Percentiles rank a stretch among this genome's conserved stretches.
phyloP scores from a whole-genome alignment of 768 basidiomycete species.

The Favolaschia claudopus region DNA sequence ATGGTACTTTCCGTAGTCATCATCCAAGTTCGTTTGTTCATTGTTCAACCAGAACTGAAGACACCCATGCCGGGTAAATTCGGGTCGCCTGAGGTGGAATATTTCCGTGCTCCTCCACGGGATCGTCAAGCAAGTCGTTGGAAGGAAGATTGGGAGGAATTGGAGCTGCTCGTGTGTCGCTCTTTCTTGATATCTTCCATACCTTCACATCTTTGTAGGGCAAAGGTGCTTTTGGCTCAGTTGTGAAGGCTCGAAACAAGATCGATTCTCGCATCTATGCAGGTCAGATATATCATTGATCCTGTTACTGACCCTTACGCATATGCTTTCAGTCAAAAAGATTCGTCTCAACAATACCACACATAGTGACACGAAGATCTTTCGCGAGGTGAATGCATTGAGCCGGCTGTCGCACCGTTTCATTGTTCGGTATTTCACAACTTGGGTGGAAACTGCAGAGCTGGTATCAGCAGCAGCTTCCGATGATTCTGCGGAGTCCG shows the following conservation, averaged over 20 bases:
- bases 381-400: conserved; percentile 90
- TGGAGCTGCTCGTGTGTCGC: conserved; percentile 77
- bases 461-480: conserved; percentile 58
- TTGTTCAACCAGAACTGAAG: conserved; percentile 44
- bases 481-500: conserved; percentile 55
- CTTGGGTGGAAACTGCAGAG: conserved; percentile 84
- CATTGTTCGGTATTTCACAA: conserved; percentile 92
- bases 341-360: conserved; percentile 78
- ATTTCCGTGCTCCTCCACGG: conserved; percentile 54
- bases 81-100: conserved; percentile 74
- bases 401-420: conserved; percentile 87
- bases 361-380: conserved; percentile 87
- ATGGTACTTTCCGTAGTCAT: conserved; percentile 26
- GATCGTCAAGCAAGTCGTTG: conserved; percentile 76
- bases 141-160: conserved; percentile 94
- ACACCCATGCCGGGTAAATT: conserved; percentile 57
- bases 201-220: conserved; percentile 55
- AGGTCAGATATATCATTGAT: conserved; percentile 49
- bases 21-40: conserved; percentile 2
- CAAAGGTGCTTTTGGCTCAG: conserved; percentile 91
- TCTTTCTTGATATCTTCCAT: neutral
- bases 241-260: conserved; percentile 92
- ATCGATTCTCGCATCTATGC: conserved; percentile 88
- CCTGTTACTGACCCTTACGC: neutral
- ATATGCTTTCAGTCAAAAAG: conserved; percentile 74